Evolutionary conservation across 257 asterid species (phyloP).

Genomic region (Mitragyna speciosa): DNA sequence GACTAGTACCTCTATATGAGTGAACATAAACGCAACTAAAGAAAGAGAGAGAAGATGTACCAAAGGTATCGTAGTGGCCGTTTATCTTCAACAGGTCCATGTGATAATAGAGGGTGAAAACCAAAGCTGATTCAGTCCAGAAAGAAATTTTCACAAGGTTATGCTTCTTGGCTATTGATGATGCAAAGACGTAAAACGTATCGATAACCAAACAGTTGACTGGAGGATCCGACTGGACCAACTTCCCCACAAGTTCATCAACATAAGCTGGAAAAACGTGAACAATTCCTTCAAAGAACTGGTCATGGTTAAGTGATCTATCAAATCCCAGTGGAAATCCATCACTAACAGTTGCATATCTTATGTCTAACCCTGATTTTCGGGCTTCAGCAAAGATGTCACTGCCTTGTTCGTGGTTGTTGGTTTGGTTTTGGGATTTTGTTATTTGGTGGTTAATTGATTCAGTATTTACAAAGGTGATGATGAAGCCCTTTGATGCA

Average conservation of each 20-base stretch:
- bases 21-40: too few species aligned
- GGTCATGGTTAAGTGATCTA: conserved; percentile 59
- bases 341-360: conserved; percentile 60
- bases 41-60: conserved; percentile 17
- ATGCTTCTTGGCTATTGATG: conserved; percentile 50
- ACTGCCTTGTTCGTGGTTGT: conserved; percentile 11
- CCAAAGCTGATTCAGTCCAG: conserved; percentile 78
- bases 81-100: conserved; percentile 60
- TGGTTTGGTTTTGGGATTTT: conserved; percentile 47
- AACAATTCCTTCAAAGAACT: conserved; percentile 56
- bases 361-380: conserved; percentile 63
- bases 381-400: conserved; percentile 62
- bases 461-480: conserved; percentile 72
- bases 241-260: conserved; percentile 48
- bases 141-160: conserved; percentile 58
- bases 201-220: conserved; percentile 62
- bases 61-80: conserved; percentile 33
- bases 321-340: conserved; percentile 66
- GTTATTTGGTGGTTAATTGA: conserved; percentile 65
- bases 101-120: conserved; percentile 62
- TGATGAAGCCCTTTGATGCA: conserved; percentile 66
- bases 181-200: conserved; percentile 62
- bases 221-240: conserved; percentile 52
- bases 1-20: too few species aligned
- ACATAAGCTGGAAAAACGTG: conserved; percentile 56